These are phyloP conservation scores for Xylaria arbuscula DNA, from an alignment of 2,329 filamentous ascomycete genomes.

Conservation along the genomic window DNA sequence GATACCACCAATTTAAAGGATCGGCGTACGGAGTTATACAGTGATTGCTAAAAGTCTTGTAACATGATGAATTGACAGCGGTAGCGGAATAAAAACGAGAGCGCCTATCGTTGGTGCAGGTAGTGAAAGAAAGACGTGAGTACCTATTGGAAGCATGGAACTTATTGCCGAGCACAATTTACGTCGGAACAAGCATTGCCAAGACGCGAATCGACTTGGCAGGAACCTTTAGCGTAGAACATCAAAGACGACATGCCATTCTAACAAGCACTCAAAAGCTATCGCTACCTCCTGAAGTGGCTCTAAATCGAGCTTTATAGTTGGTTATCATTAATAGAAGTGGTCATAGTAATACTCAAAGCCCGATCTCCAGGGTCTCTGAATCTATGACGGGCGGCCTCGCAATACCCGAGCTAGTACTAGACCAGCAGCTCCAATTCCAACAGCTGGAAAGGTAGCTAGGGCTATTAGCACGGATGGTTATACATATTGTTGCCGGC, in stretches of 20 bases:
- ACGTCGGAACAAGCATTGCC: conserved; percentile 42
- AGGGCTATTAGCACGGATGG: conserved; percentile 88
- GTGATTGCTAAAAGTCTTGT: neutral
- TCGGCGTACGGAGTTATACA: neutral
- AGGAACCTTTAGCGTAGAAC: conserved; percentile 36
- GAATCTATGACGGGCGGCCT: conserved; percentile 10
- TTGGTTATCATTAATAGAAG: neutral
- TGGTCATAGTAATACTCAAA: neutral
- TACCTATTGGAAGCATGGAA: neutral
- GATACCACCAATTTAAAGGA: neutral
- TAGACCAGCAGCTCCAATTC: conserved; percentile 79
- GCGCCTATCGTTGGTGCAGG: neutral
- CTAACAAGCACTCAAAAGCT: neutral
- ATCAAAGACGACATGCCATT: conserved; percentile 19
- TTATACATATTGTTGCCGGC: conserved; percentile 88
- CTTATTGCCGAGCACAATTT: neutral
- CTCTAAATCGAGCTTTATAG: neutral
- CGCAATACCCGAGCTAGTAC: neutral
- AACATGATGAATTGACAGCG: neutral
- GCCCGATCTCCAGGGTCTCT: neutral
- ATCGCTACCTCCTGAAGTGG: neutral
- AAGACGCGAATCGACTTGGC: conserved; percentile 46
- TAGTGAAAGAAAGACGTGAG: neutral
- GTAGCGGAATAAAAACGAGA: neutral
- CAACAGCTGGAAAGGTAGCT: conserved; percentile 88